These are phyloP conservation scores for Tuber brumale DNA, from an alignment of 495 filamentous ascomycete species.

Conservation along the genomic window DNA sequence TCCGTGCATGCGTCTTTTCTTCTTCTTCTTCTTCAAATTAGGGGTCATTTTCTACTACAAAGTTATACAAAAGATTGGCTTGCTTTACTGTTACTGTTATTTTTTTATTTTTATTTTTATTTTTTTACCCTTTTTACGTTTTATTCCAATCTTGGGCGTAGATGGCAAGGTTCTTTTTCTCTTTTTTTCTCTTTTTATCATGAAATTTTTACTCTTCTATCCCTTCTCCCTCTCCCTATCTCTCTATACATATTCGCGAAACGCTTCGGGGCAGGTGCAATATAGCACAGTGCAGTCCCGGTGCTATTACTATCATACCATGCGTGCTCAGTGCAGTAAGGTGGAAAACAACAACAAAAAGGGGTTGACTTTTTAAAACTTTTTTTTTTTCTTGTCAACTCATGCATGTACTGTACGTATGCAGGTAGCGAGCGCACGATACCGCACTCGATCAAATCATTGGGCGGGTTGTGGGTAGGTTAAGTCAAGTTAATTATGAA, in stretches of 20 bases:
- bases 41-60: background rate
- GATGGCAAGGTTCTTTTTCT: background rate
- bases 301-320: background rate
- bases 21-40: background rate
- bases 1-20: background rate
- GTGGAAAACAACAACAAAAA: too few relatives aligned
- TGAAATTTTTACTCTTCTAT: background rate
- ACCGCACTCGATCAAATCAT: background rate
- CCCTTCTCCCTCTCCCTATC: background rate
- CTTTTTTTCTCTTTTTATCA: background rate
- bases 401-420: background rate
- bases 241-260: background rate
- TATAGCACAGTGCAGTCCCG: background rate
- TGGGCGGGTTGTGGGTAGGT: background rate
- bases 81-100: background rate
- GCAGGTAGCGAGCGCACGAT: background rate
- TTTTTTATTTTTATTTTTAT: background rate
- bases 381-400: background rate
- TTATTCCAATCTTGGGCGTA: background rate
- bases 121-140: background rate
- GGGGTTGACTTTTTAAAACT: background rate
- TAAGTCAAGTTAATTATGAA: background rate
- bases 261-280: background rate
- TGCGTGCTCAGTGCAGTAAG: background rate
- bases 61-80: slow-evolving; percentile 4